These are phyloP conservation scores for Cryptococcus sp. DNA, from an alignment of 1,284 basidiomycete genomes.

Conservation along the genomic window DNA sequence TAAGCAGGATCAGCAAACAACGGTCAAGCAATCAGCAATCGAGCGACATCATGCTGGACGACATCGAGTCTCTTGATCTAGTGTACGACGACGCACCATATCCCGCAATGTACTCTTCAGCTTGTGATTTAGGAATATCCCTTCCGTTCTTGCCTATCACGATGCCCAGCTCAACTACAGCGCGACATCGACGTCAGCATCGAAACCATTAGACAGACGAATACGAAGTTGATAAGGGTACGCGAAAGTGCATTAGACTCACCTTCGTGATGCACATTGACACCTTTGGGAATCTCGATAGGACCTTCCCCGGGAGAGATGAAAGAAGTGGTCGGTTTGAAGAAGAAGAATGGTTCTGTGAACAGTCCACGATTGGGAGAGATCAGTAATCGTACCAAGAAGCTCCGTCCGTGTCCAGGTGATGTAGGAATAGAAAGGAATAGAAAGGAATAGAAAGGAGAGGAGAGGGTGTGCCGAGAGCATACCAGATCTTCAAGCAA, in stretches of 20 bases:
- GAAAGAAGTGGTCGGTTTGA: conserved; percentile 93
- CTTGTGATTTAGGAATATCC: conserved; percentile 72
- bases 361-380: no score
- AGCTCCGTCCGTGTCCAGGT: neutral
- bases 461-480: conserved; percentile 46
- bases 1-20: conserved; percentile 1
- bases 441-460: conserved; percentile 9
- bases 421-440: neutral
- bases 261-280: conserved; percentile 91
- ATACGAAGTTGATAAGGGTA: no score
- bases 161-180: conserved; percentile 90
- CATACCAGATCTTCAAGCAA: conserved; percentile 48
- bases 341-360: conserved; percentile 92
- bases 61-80: neutral
- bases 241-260: conserved; percentile 18
- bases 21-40: neutral
- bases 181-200: conserved; percentile 1
- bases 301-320: conserved; percentile 65
- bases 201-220: neutral
- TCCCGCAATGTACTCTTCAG: conserved; percentile 79
- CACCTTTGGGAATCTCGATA: conserved; percentile 82
- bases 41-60: neutral
- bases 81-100: conserved; percentile 67
- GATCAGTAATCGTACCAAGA: neutral
- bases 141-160: conserved; percentile 84